Base-by-base conservation (phyloP, 2,329 filamentous ascomycete species). In the Exophiala spinifera region DNA sequence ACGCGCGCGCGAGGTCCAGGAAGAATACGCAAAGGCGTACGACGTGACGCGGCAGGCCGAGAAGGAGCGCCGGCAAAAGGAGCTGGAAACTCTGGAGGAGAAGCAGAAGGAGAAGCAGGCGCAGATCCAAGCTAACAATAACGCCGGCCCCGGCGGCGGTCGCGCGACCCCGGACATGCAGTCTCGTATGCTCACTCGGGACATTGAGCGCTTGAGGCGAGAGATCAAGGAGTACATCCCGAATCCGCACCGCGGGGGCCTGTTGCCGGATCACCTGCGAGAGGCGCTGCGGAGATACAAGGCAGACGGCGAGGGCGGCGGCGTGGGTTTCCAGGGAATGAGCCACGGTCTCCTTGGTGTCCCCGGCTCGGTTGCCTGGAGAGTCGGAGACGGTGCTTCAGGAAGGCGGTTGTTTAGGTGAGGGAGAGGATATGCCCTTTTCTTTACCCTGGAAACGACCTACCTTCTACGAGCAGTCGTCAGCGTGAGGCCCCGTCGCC, bases 1-100 rank as follows among this genome's bases (percentile, higher is more conserved):
- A 67, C 78, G 80, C 62, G 84, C 84, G 14, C 74, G 83, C 53
- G 80, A 81, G 8, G 82, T 87, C 4, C 85, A 87, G 66, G 58
- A 75, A 65, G 72, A 76, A 62, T 75, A 71, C 69, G 74, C 74
- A 11, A 72, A 75, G 4, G 78, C 76, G 4, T 73, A 75, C 53
- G 77, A 79, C 56, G 70, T 81, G 64, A 76, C 74, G 1, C 78
- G 79, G 3, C 76, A 78, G 48, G 78, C 74, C 20, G 73, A 78
- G 63, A 80, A 80, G 64, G 78, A 81, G 61, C 78, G 79, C 1
- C 76, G 83, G 49, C 79, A 82, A 47, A 77, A 78, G 4, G 74
- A 79, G n/a, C 79, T 76, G 60, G 76, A 77, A 45, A 76, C 63
- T 8, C 65, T 66, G 15, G 64, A 67, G n/a, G 63, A 63, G 45